phyloP scores from a whole-genome alignment of 1,284 basidiomycete genomes.

The Mycosarcoma mackinlayi region DNA sequence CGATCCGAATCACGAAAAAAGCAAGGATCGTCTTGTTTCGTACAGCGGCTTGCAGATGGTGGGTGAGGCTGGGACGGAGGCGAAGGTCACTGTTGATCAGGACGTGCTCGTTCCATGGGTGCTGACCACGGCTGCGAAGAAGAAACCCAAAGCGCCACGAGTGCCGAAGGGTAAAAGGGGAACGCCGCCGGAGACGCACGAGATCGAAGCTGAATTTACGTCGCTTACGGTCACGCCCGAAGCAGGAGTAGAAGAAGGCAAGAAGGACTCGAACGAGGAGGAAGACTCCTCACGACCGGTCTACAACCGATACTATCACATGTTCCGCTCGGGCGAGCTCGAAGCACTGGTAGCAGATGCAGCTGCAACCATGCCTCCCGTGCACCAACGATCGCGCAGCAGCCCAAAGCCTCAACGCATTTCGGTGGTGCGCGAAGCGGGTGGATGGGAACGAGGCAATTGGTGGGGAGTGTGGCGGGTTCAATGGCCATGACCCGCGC shows the following conservation, averaged over 20 bases:
- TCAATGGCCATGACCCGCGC: conserved; percentile 37
- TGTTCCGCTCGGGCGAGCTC: conserved; percentile 63
- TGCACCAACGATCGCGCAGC: conserved; percentile 3
- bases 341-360: conserved; percentile 60
- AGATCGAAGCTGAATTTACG: conserved; percentile 10
- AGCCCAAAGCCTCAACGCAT: conserved; percentile 3
- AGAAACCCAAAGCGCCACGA: conserved; percentile 9
- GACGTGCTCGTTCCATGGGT: conserved; percentile 68
- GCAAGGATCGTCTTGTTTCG: conserved; percentile 31
- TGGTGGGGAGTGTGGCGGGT: conserved; percentile 68
- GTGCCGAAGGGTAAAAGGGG: conserved; percentile 2
- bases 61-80: background rate
- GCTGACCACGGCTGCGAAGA: conserved; percentile 29
- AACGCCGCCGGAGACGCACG: conserved; percentile 4
- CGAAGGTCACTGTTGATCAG: conserved; percentile 38
- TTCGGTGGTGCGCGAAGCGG: conserved; percentile 44
- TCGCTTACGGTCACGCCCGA: conserved; percentile 2
- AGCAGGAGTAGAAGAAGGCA: background rate
- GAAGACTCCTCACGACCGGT: conserved; percentile 31
- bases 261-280: background rate
- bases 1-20: conserved; percentile 31
- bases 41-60: conserved; percentile 31
- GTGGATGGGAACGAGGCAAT: conserved; percentile 67
- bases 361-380: conserved; percentile 21
- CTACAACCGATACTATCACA: conserved; percentile 66